Evolutionary conservation across 2,329 filamentous ascomycete genomes (phyloP).

Genomic region (Colletotrichum sp.): DNA sequence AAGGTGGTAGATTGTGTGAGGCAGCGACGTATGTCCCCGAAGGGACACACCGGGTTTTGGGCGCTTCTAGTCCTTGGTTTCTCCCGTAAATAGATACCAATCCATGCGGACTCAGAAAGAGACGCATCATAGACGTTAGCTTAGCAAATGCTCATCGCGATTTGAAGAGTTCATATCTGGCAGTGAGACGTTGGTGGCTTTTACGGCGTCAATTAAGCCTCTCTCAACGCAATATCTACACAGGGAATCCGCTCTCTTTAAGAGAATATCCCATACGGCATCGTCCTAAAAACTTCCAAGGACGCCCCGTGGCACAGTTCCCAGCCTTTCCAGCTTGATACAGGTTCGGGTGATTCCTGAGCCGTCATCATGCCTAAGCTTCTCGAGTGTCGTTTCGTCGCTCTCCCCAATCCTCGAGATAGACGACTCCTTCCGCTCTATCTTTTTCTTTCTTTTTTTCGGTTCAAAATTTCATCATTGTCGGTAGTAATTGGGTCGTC

Average conservation of each 20-base stretch:
- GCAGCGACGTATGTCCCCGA: not conserved
- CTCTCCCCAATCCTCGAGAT: not conserved
- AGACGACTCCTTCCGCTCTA: no score
- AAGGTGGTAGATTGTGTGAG: not conserved
- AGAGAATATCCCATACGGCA: not conserved
- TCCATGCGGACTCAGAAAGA: not conserved
- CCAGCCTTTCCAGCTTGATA: not conserved
- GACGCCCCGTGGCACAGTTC: not conserved
- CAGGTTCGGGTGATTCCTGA: not conserved
- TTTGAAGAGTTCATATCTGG: not conserved
- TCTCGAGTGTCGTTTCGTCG: not conserved
- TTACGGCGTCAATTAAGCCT: conserved; percentile 15
- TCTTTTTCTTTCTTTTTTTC: not conserved
- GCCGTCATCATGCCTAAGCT: not conserved
- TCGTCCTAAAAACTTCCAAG: not conserved
- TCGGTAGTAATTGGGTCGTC: not conserved
- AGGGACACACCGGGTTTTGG: not conserved
- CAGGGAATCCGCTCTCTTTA: not conserved
- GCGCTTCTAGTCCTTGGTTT: not conserved
- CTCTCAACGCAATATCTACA: conserved; percentile 10
- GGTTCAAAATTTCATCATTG: not conserved
- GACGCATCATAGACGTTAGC: not conserved
- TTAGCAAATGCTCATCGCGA: not conserved
- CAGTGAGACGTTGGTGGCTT: not conserved
- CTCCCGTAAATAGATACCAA: conserved; percentile 17